Conservation (phyloP, 179 eudicot species). For the Vitellaria paradoxa region DNA sequence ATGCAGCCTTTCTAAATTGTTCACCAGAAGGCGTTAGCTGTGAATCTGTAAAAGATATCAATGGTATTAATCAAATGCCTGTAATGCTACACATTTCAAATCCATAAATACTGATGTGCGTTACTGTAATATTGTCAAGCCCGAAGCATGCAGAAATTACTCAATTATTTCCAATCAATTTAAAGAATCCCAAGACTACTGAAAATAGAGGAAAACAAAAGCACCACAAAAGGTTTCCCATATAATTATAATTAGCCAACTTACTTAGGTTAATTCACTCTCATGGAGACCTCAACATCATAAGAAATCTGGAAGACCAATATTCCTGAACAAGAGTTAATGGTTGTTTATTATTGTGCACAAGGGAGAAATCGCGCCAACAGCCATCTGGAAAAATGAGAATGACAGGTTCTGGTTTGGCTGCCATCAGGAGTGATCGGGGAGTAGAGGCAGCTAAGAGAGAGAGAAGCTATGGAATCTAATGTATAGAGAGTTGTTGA, state of each 20-base stretch:
- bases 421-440: too few relatives aligned
- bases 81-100: background rate
- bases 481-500: too few relatives aligned
- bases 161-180: background rate
- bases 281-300: background rate
- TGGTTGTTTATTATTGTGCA: background rate
- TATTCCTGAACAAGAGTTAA: background rate
- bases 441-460: too few relatives aligned
- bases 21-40: background rate
- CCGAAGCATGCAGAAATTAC: slow-evolving; percentile 3
- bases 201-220: background rate
- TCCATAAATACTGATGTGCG: background rate
- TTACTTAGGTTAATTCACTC: background rate
- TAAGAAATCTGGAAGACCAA: background rate
- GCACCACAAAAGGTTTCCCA: background rate
- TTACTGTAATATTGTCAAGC: background rate
- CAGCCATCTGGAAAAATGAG: too few relatives aligned
- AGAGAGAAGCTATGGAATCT: too few relatives aligned
- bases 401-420: too few relatives aligned
- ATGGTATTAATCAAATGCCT: background rate
- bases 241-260: background rate
- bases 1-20: background rate
- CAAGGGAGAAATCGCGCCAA: too few relatives aligned
- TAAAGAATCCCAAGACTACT: background rate
- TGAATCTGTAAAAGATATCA: background rate